A percentile compares a stretch with the other conserved stretches of the same genome.
phyloP scores from a whole-genome alignment of 2,329 filamentous ascomycete species.

The Tolypocladium amazonense region DNA sequence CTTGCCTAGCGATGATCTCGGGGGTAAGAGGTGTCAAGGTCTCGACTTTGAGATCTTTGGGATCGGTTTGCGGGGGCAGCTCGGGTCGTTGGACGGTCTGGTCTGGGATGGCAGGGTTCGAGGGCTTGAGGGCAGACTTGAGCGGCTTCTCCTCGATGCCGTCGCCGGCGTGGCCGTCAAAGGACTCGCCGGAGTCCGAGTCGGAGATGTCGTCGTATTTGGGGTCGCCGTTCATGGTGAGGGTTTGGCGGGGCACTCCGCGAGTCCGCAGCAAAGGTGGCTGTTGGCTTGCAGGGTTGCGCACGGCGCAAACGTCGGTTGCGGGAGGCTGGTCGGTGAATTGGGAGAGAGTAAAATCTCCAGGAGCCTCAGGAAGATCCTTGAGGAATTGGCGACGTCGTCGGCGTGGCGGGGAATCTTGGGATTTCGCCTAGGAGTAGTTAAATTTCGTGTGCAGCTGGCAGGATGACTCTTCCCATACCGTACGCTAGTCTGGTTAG shows the following conservation, averaged over 20 bases:
- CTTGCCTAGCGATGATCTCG: slow-evolving; percentile 95
- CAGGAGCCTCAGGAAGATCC: not conserved
- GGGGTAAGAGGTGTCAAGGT: slow-evolving; percentile 76
- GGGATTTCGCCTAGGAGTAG: slow-evolving; percentile 23
- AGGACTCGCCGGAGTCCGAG: slow-evolving; percentile 54
- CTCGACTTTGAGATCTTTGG: slow-evolving; percentile 75
- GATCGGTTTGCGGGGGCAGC: slow-evolving; percentile 83
- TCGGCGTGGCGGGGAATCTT: slow-evolving; percentile 8
- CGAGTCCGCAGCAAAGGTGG: not conserved
- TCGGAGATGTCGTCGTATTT: slow-evolving; percentile 67
- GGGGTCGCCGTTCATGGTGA: slow-evolving; percentile 45
- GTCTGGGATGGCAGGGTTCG: slow-evolving; percentile 40
- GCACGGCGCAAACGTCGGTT: not conserved
- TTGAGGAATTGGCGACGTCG: slow-evolving; percentile 3
- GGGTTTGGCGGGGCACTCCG: slow-evolving; percentile 17
- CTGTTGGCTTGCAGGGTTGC: not conserved
- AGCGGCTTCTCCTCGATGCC: slow-evolving; percentile 53
- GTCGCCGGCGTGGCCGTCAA: slow-evolving; percentile 46
- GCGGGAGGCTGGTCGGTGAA: not conserved
- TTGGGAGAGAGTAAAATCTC: not conserved
- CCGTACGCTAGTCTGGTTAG: slow-evolving; percentile 24
- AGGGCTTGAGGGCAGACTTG: slow-evolving; percentile 83
- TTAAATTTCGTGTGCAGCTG: slow-evolving; percentile 32
- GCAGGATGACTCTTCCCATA: slow-evolving; percentile 26
- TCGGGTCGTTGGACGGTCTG: slow-evolving; percentile 42